Percentiles rank a stretch among this genome's conserved stretches.
Conservation (phyloP, 371 early-diverging fungal species). For the Mortierella sp. region DNA sequence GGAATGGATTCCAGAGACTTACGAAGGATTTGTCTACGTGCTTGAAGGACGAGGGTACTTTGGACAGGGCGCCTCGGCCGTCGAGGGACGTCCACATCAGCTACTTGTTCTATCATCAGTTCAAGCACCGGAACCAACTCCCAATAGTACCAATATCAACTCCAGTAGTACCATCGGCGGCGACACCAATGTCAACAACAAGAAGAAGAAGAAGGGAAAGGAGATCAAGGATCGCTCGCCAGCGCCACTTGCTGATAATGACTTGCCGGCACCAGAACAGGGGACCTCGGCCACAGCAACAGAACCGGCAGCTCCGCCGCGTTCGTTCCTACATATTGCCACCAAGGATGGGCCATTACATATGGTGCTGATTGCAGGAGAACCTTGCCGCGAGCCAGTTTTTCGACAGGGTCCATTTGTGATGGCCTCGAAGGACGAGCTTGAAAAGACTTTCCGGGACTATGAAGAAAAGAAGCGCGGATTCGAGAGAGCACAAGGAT, state of each 20-base stretch:
- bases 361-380: slow-evolving; percentile 56
- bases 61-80: slow-evolving; percentile 62
- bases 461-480: slow-evolving; percentile 62
- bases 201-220: too few species aligned
- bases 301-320: too few species aligned
- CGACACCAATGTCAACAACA: too few species aligned
- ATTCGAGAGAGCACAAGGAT: slow-evolving; percentile 65
- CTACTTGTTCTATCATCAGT: too few species aligned
- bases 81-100: neutral
- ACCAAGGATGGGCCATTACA: slow-evolving; percentile 5
- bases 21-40: slow-evolving; percentile 75
- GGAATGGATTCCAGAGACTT: slow-evolving; percentile 69
- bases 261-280: too few species aligned
- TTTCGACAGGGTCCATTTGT: slow-evolving; percentile 74
- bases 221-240: too few species aligned
- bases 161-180: slow-evolving; percentile 8
- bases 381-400: slow-evolving; percentile 65
- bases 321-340: too few species aligned
- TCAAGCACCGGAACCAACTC: too few species aligned
- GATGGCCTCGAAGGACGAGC: slow-evolving; percentile 65
- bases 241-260: too few species aligned
- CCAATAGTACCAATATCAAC: too few species aligned
- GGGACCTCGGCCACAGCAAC: too few species aligned
- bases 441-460: slow-evolving; percentile 64
- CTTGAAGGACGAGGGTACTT: slow-evolving; percentile 63